Evolutionary conservation across 2,329 filamentous ascomycete genomes (phyloP).

Genomic region (Neopestalotiopsis sp.): DNA sequence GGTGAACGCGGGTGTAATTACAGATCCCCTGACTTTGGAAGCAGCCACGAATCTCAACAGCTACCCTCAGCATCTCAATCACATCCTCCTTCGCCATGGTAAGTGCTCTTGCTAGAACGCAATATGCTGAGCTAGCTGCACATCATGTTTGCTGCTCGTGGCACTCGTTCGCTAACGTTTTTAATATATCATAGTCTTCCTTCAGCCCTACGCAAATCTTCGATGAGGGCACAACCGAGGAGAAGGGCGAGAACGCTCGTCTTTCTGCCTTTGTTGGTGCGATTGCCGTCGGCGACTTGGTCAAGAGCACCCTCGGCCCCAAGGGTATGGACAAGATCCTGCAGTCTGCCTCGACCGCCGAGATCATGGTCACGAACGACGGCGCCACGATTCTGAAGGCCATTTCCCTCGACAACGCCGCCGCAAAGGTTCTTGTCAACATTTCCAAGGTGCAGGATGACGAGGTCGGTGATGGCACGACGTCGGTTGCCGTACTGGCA

Average conservation of each 20-base stretch:
- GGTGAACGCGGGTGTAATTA: background rate
- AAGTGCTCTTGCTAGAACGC: background rate
- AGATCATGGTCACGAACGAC: conserved; percentile 99
- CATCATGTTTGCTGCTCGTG: background rate
- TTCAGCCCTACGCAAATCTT: conserved; percentile 97
- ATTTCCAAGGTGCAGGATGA: conserved; percentile 99
- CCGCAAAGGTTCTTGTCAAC: conserved; percentile 97
- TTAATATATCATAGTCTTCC: conserved; percentile 47
- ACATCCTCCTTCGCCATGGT: conserved; percentile 11
- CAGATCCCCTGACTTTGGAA: background rate
- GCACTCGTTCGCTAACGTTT: background rate
- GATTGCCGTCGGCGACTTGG: conserved; percentile 95
- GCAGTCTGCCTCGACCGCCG: conserved; percentile 92
- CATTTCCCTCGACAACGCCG: conserved; percentile 97
- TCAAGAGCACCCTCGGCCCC: conserved; percentile 95
- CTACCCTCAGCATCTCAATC: background rate
- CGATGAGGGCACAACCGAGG: conserved; percentile 93
- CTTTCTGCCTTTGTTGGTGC: conserved; percentile 97
- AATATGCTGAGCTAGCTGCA: background rate
- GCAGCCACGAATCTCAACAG: background rate
- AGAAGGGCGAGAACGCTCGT: conserved; percentile 99
- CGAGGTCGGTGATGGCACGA: conserved; percentile 97
- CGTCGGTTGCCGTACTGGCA: conserved; percentile 94
- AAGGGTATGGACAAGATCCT: conserved; percentile 99
- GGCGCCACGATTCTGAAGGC: conserved; percentile 98